A percentile compares a stretch with the other conserved stretches of the same genome.
Conservation (phyloP, 2,329 filamentous ascomycete species). For the Neurospora crassa region DNA sequence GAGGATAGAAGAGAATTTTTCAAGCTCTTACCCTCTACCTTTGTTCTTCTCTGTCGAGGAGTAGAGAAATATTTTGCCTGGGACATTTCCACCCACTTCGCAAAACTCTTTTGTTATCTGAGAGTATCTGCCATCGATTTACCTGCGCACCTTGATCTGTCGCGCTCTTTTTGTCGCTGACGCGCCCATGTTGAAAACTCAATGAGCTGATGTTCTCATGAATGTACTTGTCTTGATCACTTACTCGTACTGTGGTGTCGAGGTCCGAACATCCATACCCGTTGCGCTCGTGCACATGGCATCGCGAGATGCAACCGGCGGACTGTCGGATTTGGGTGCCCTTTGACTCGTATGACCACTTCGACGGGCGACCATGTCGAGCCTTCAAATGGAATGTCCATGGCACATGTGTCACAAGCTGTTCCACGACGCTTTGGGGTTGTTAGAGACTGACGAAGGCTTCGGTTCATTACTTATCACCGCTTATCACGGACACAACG, state of each 20-base stretch:
- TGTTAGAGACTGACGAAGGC: not conserved
- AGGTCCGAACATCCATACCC: not conserved
- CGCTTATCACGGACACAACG: not conserved
- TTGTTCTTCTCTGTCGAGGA: constrained; percentile 23
- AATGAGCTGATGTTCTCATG: not conserved
- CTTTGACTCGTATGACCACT: not conserved
- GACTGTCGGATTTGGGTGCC: not conserved
- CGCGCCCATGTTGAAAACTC: not conserved
- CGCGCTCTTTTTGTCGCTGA: not conserved
- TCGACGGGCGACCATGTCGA: not conserved
- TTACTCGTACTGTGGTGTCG: not conserved
- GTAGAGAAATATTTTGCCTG: constrained; percentile 27
- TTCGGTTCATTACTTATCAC: not conserved
- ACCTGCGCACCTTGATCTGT: not conserved
- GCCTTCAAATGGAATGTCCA: not conserved
- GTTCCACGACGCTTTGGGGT: not conserved
- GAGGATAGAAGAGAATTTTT: constrained; percentile 47
- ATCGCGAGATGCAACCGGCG: not conserved
- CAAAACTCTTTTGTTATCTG: not conserved
- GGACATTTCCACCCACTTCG: constrained; percentile 16
- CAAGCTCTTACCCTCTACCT: constrained; percentile 43
- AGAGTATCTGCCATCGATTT: not conserved
- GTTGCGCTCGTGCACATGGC: not conserved
- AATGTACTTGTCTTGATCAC: not conserved
- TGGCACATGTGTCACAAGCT: not conserved